These are phyloP conservation scores for Colletotrichum liriopes DNA, from an alignment of 2,329 filamentous ascomycete genomes.

Conservation along the genomic window DNA sequence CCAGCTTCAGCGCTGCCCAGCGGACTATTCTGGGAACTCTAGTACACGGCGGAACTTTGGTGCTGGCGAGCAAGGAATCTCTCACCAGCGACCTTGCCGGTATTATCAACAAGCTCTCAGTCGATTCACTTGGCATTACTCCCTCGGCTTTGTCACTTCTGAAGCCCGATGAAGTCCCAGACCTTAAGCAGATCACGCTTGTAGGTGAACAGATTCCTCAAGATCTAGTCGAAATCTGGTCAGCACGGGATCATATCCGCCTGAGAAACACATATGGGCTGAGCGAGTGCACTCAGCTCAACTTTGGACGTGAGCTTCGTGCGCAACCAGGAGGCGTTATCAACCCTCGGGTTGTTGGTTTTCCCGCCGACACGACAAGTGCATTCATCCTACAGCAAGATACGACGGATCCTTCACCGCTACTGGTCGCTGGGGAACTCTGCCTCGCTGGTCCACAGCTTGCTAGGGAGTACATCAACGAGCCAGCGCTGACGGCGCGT, in stretches of 20 bases:
- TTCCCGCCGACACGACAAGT: conserved; percentile 20
- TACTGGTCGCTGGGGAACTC: conserved; percentile 45
- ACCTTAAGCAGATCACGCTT: conserved; percentile 42
- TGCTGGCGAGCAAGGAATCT: conserved; percentile 46
- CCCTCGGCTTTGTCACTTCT: conserved; percentile 45
- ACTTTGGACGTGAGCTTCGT: conserved; percentile 35
- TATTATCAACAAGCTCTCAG: conserved; percentile 39
- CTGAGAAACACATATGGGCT: conserved; percentile 48
- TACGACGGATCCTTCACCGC: conserved; percentile 37
- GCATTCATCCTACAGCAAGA: conserved; percentile 44
- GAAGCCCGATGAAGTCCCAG: background rate
- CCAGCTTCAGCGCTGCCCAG: conserved; percentile 43
- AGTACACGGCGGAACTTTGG: conserved; percentile 43
- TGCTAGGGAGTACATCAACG: conserved; percentile 16
- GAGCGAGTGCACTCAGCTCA: conserved; percentile 46
- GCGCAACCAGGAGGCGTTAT: conserved; percentile 2
- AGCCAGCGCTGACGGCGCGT: conserved; percentile 6
- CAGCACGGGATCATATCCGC: background rate
- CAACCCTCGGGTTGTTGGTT: conserved; percentile 26
- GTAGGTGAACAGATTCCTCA: conserved; percentile 46
- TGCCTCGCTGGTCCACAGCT: conserved; percentile 42
- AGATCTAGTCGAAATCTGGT: conserved; percentile 41
- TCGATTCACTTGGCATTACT: conserved; percentile 45
- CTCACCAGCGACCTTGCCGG: conserved; percentile 44
- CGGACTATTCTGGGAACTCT: conserved; percentile 44